Evolutionary conservation across 2,329 filamentous ascomycete species (phyloP), one percentile per base, ranked within the genome.

Genomic region (Dothideomycetidae sp.): DNA sequence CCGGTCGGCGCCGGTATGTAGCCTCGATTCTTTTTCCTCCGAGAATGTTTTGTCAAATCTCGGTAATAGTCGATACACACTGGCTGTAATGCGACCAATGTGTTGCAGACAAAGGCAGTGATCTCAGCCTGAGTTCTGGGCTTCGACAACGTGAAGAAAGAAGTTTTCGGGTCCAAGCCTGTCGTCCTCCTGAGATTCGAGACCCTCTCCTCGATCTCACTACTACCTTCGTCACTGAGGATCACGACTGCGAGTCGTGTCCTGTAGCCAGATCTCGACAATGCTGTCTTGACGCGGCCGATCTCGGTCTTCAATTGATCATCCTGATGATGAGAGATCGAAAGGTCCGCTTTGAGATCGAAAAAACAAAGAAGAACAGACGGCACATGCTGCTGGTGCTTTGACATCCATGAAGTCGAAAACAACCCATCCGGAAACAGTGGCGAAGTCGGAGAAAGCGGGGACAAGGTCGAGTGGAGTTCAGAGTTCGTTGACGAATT

Each of bases 401-500:
- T 98, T 42, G 73, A 72, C 38, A 93, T 67, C 88, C 88, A 98
- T 43, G 73, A 61, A 13, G 78, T 70, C 42, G 85, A 75, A 54
- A 94, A 75, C 41, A 94, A 64, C 3, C 88, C 90, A 59, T 96
- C 90, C 5, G 88, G 86, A 53, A 90, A 96, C 2, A 92, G 69
- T 2, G 75, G 67, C 5, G 88, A 93, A 5, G 70, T 71, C 3
- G 86, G 85, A 28, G 81, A 90, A 18, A 96, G 67, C 1, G 88
- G 90, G 2, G 90, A 96, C 47, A 93, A 75, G 1, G 86, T 83
- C 10, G 90, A 96, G 57, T 96, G 88, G 3, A 93, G 63, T n/a
- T 75, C 63, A 42, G 59, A 61, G 36, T 36, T 33, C 52, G 53
- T 11, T 50, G 50, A 28, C 50, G 43, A 53, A 17, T 49, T 48